phyloP scores from a whole-genome alignment of 2,329 filamentous ascomycete species.

The Pseudogymnoascus sp. region DNA sequence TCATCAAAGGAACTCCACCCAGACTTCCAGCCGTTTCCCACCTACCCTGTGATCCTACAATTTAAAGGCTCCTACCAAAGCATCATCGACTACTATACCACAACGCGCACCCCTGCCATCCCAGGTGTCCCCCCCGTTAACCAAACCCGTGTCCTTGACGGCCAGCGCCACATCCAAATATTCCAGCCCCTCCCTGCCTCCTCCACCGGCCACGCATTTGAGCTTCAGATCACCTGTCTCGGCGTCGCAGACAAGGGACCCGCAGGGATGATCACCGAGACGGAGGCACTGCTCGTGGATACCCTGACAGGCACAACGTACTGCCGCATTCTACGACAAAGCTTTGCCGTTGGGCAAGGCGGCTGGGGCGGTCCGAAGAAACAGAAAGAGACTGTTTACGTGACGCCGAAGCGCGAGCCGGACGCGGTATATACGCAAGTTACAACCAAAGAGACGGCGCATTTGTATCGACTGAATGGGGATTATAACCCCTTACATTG shows the following conservation, averaged over 20 bases:
- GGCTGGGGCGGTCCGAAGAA: constrained; percentile 39
- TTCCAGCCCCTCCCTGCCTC: constrained; percentile 31
- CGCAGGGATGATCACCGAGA: constrained; percentile 37
- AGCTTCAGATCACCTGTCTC: constrained; percentile 35
- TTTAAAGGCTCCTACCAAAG: constrained; percentile 41
- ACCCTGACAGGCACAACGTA: constrained; percentile 33
- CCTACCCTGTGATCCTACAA: constrained; percentile 35
- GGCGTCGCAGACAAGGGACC: constrained; percentile 40
- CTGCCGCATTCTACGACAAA: constrained; percentile 32
- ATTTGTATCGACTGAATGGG: constrained; percentile 40
- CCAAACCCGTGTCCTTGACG: constrained; percentile 35
- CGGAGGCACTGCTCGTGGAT: constrained; percentile 35
- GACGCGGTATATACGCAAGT: constrained; percentile 33
- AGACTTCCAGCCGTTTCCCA: not conserved
- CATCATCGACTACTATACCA: constrained; percentile 36
- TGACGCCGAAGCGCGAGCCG: constrained; percentile 30
- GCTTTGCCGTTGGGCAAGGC: constrained; percentile 40
- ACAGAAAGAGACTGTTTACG: constrained; percentile 28
- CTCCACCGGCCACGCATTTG: constrained; percentile 32
- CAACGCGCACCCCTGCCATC: constrained; percentile 29
- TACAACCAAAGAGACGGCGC: constrained; percentile 33
- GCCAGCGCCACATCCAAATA: constrained; percentile 36
- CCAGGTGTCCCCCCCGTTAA: constrained; percentile 37
- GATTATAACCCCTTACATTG: constrained; percentile 44
- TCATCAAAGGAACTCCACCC: not conserved